Base-by-base conservation (phyloP, 371 early-diverging fungal genomes). In the Apophysomyces variabilis region DNA sequence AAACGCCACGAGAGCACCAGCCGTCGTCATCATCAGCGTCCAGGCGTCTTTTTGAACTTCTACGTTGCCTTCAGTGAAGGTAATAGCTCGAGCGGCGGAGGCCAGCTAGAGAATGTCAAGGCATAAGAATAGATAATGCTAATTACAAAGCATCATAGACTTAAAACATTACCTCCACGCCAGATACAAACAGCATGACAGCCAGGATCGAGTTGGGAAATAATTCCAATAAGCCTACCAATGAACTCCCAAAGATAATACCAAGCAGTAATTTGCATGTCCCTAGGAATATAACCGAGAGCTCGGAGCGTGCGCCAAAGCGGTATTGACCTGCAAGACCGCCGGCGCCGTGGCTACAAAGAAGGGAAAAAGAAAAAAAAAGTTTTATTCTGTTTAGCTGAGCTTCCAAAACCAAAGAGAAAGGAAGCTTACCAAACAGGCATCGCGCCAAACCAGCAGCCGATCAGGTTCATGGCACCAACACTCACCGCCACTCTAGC, bases 281-380 rank as follows among this genome's bases (percentile, higher is more conserved):
- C 11, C 96, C 96, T 9, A 96, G 81, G 50, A 94, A 39, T 32
- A 92, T 81, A 56, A 95, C 83, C 46, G 92, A 91, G 13, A 91
- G 86, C 61, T 90, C 95, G 0, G 93, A 84, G 46, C 96, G 88
- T 21, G 96, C 95, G 38, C 96, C 96, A 72, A 95, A 96, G 1
- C 94, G 92, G 74, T 95, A 94, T 74, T 96, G 96, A 9, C 92
- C 96, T 13, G 95, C 95, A 38, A 96, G 77, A 9, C 96, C 96
- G 21, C 96, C 96, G 7, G 94, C 91, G 21, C 93, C 90, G 65
- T 90, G 92, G 62, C 83, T 78, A 61, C 16, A 47, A 64, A 39
- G 26, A 41, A 60, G 35, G 16, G 1, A 13, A 58, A 50, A 57
- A 41, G 1, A 66, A 66, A 72, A 61, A 12, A 16, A 12, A n/a